Evolutionary conservation across 306 rosid species (phyloP).

Genomic region (Vachellia pachyceras): DNA sequence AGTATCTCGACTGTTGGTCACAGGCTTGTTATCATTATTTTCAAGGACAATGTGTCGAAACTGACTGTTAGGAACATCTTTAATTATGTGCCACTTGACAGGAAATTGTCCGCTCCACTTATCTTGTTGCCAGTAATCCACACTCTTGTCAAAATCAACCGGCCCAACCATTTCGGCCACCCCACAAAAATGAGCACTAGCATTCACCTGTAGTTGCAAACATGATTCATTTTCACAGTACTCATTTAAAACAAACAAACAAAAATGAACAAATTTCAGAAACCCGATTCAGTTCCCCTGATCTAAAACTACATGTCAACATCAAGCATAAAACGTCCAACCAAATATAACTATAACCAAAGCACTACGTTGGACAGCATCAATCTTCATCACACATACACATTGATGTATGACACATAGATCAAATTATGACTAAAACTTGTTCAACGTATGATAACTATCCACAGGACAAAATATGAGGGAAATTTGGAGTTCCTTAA

Average conservation of each 20-base stretch:
- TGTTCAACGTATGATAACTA: background rate
- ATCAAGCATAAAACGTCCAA: slow-evolving; percentile 30
- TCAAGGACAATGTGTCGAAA: slow-evolving; percentile 87
- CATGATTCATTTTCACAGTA: slow-evolving; percentile 22
- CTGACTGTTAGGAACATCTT: slow-evolving; percentile 88
- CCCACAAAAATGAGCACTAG: slow-evolving; percentile 95
- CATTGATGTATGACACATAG: background rate
- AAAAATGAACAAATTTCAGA: background rate
- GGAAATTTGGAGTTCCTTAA: slow-evolving; percentile 6
- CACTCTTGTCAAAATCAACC: slow-evolving; percentile 86
- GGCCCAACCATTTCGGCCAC: slow-evolving; percentile 94
- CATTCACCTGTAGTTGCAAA: slow-evolving; percentile 66
- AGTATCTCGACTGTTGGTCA: slow-evolving; percentile 92
- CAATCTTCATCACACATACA: background rate
- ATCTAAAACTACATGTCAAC: slow-evolving; percentile 13
- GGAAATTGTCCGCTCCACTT: slow-evolving; percentile 95
- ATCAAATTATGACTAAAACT: background rate
- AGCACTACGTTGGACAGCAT: slow-evolving; percentile 27
- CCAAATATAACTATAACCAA: slow-evolving; percentile 25
- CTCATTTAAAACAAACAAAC: slow-evolving; percentile 3
- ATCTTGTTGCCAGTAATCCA: slow-evolving; percentile 93
- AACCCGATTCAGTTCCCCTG: slow-evolving; percentile 1
- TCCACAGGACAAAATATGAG: background rate
- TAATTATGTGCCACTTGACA: slow-evolving; percentile 84
- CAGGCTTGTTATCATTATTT: slow-evolving; percentile 92